Evolutionary conservation across 169 alveolate genomes (phyloP).

Genomic region (Babesia caballi): DNA sequence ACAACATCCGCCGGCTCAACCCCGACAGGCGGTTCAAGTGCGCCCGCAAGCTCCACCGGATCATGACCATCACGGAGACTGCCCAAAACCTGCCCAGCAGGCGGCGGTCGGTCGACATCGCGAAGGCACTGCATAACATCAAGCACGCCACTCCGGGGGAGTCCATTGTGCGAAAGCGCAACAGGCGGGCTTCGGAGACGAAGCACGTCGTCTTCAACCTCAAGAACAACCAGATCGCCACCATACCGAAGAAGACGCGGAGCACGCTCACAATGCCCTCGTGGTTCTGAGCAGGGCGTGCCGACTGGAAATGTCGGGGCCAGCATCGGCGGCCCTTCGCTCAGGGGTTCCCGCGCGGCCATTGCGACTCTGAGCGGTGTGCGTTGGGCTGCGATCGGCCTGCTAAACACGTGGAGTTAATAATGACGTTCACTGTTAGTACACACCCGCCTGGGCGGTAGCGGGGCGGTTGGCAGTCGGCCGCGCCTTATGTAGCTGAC

Average conservation of each 20-base stretch:
- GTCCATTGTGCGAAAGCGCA: conserved; percentile 31
- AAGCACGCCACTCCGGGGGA: conserved; percentile 20
- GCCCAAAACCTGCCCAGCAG: conserved; percentile 4
- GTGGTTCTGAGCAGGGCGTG: conserved; percentile 7
- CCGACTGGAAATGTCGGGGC: background rate
- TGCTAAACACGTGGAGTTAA: too few relatives aligned
- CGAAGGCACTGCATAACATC: conserved; percentile 35
- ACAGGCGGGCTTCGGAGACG: background rate
- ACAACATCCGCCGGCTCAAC: background rate
- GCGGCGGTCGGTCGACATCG: conserved; percentile 24
- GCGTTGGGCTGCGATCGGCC: too few relatives aligned
- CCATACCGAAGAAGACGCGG: conserved; percentile 18
- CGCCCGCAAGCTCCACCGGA: conserved; percentile 14
- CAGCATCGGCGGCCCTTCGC: background rate
- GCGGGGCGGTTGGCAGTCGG: too few relatives aligned
- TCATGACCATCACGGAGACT: conserved; percentile 18
- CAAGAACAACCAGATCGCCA: conserved; percentile 54
- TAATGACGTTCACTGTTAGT: too few relatives aligned
- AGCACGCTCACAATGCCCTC: conserved; percentile 24
- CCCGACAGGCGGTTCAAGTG: conserved; percentile 15
- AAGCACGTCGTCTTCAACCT: conserved; percentile 63
- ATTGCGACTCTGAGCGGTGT: too few relatives aligned
- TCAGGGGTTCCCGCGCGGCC: too few relatives aligned
- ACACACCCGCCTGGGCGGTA: too few relatives aligned
- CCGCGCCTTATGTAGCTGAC: too few relatives aligned